Conservation (phyloP, 257 asterid genomes). For the Solanum peruvianum region DNA sequence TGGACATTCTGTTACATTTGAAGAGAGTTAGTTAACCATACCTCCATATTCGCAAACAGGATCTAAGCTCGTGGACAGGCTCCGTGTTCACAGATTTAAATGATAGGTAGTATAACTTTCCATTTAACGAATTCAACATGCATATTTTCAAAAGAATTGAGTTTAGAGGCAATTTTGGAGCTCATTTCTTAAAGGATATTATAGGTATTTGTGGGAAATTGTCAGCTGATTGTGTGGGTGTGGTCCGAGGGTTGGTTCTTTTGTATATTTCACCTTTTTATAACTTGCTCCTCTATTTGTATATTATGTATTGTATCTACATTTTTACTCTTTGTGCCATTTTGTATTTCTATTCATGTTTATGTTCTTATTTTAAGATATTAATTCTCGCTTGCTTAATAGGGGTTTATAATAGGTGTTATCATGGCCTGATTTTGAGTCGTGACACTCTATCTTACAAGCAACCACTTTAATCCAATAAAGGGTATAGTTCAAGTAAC, state of each 20-base stretch:
- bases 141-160: not conserved
- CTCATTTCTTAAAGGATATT: not conserved
- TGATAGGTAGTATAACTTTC: not conserved
- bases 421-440: not conserved
- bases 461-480: not conserved
- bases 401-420: not conserved
- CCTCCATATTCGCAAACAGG: not conserved
- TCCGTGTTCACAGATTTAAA: not conserved
- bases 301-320: too few species aligned
- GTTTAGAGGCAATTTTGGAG: not conserved
- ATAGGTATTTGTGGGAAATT: not conserved
- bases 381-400: not conserved
- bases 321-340: not conserved
- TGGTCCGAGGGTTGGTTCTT: not conserved
- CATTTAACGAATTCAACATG: not conserved
- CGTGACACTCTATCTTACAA: not conserved
- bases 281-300: not conserved
- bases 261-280: not conserved
- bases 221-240: not conserved
- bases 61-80: not conserved
- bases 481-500: not conserved
- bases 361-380: not conserved
- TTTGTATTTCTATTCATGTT: not conserved
- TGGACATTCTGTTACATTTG: not conserved
- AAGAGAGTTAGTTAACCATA: not conserved